Evolutionary conservation across 208 protist genomes (phyloP).

Genomic region (Trypanosoma mega): DNA sequence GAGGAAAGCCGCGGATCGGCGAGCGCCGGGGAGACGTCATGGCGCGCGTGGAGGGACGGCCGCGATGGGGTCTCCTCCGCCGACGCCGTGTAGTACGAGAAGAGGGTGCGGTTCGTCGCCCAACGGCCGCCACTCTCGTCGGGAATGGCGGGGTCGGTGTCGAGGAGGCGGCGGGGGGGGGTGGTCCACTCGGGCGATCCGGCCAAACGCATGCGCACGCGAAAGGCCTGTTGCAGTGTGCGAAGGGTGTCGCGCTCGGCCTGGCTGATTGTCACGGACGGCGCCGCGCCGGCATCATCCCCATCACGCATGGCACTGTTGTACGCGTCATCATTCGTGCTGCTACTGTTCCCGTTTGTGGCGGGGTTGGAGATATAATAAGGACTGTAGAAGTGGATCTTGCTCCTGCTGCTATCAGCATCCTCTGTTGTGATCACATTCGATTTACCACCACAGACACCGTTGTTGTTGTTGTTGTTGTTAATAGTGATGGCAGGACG

Average conservation of each 20-base stretch:
- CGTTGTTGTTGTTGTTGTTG: no score
- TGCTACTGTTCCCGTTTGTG: no score
- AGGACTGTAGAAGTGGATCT: no score
- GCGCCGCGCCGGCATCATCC: not conserved
- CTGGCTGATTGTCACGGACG: slow-evolving; percentile 51
- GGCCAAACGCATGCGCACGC: slow-evolving; percentile 23
- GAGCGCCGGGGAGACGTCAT: not conserved
- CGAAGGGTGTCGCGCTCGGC: slow-evolving; percentile 49
- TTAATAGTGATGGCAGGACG: no score
- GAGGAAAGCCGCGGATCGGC: not conserved
- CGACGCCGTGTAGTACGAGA: slow-evolving; percentile 26
- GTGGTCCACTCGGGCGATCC: slow-evolving; percentile 24
- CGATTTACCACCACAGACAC: no score
- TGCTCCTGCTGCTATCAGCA: no score
- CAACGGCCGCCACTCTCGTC: not conserved
- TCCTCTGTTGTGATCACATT: no score
- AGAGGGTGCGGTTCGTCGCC: slow-evolving; percentile 30
- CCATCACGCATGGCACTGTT: no score
- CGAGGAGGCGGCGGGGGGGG: not conserved
- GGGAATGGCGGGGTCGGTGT: not conserved
- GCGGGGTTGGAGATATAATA: no score
- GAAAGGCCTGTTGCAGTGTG: slow-evolving; percentile 47
- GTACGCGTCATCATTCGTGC: no score
- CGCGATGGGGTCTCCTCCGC: not conserved
- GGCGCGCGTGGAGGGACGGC: not conserved